Base-by-base conservation (phyloP, 768 basidiomycete genomes). In the Mycena maculata region DNA sequence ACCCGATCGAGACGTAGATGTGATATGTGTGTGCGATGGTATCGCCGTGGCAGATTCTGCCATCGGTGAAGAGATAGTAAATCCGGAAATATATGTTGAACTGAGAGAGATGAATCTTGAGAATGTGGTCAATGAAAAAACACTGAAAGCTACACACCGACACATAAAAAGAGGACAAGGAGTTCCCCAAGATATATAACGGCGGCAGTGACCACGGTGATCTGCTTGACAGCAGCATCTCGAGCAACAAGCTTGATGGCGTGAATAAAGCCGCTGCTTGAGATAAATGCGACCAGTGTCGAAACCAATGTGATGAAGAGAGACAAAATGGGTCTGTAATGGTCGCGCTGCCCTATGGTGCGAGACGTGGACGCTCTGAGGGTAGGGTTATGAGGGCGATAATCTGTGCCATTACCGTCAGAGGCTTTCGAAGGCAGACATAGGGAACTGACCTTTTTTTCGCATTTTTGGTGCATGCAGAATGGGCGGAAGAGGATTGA, bases 21-120 rank as follows among this genome's bases (percentile, higher is more conserved):
- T 0, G 47, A 49, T 2, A 49, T 60, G 27, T 60, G 59, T 6
- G 59, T 60, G 16, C 59, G 59, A 31, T 52, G 59, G 18, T 50
- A 60, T 41, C 59, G 31, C 6, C 4, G 20, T 10, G 48, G 38
- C 7, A 48, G 33, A 12, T 15, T 9, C 6, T 45, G 31, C n/a
- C 7, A 16, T 16, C 25, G 9, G n/a, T 39, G 33, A 13, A 38
- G n/a, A 13, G 22, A 36, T 3, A 54, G 36, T 38, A 38, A 18
- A 33, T 54, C 23, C n/a, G 53, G 53, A 8, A 20, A 4, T 4
- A 41, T n/a, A 18, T 28, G 27, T 7, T 60, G 25, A n/a, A 60
- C 48, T 36, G 44, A n/a, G n/a, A n/a, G n/a, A n/a, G 16, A 9
- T 33, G 8, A 2, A 36, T 4, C 11, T 52, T 36, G 1, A 20